Evolutionary conservation across 768 basidiomycete genomes (phyloP), one percentile per base, ranked within the genome.

Genomic region (Lactifluus subvellereus): DNA sequence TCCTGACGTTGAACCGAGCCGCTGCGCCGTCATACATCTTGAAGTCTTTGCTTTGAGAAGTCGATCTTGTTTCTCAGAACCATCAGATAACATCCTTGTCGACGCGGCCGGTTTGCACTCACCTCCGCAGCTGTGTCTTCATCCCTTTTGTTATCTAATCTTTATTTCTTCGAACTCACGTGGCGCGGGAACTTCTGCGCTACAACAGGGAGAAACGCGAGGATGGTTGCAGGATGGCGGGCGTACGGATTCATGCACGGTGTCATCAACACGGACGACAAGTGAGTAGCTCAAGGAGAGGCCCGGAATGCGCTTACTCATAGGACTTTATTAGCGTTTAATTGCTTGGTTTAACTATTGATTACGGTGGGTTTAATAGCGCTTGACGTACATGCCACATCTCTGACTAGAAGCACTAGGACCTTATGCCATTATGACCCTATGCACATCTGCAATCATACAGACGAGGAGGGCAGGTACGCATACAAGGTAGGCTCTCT

Each of bases 151-250:
- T n/a, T n/a, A n/a, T n/a, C n/a, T n/a, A n/a, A n/a, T n/a, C n/a
- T n/a, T n/a, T n/a, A n/a, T n/a, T n/a, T n/a, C n/a, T n/a, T n/a
- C n/a, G n/a, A n/a, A n/a, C n/a, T n/a, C n/a, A n/a, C n/a, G n/a
- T n/a, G n/a, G n/a, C n/a, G n/a, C n/a, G n/a, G n/a, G n/a, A n/a
- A n/a, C n/a, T n/a, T n/a, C n/a, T n/a, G n/a, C n/a, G n/a, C n/a
- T n/a, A n/a, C n/a, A n/a, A n/a, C n/a, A 16, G 83, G 81, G 72
- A 78, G 94, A 70, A 98, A 97, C 71, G 95, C 91, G 49, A 78
- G 77, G 71, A 98, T 95, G 90, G 91, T 94, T 0, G 97, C 94
- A 10, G 88, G 82, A 4, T 98, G 97, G 97, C 95, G 98, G 74
- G 92, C 84, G 7, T 90, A 89, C 72, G 93, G 93, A 1, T 94